Conservation (phyloP, 768 basidiomycete genomes). For the Calocybe gangraenosa region DNA sequence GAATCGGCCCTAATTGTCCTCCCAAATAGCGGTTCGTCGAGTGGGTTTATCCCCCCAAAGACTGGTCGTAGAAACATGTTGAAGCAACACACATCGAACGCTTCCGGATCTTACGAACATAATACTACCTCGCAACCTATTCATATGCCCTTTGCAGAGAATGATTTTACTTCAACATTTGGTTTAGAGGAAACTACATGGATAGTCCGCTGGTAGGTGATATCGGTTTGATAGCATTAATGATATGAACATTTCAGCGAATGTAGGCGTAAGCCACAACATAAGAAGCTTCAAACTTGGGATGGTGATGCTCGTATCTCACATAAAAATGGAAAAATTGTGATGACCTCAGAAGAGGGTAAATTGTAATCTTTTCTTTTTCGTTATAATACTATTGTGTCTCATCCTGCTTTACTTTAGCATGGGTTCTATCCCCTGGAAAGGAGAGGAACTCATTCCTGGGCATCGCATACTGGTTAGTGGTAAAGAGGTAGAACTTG, state of each 20-base stretch:
- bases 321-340: conserved; percentile 43
- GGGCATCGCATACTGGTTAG: conserved; percentile 44
- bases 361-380: conserved; percentile 46
- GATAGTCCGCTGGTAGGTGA: conserved; percentile 54
- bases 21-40: background rate
- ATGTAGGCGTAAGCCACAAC: conserved; percentile 66
- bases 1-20: background rate
- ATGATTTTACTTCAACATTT: conserved; percentile 11
- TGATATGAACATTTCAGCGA: background rate
- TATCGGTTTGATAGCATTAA: conserved; percentile 5
- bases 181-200: conserved; percentile 40
- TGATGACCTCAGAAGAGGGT: conserved; percentile 67
- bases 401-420: conserved; percentile 26
- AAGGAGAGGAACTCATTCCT: conserved; percentile 47
- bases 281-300: conserved; percentile 83
- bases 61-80: conserved; percentile 20
- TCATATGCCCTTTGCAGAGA: conserved; percentile 22
- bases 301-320: conserved; percentile 73
- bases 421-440: conserved; percentile 60
- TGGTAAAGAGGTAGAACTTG: conserved; percentile 61
- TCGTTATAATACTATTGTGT: background rate
- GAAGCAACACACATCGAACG: conserved; percentile 11
- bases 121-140: conserved; percentile 38
- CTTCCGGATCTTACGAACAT: conserved; percentile 18
- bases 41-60: conserved; percentile 22